Evolutionary conservation across 192 early-diverging fungal genomes (phyloP).

Genomic region (Podila clonocystis): DNA sequence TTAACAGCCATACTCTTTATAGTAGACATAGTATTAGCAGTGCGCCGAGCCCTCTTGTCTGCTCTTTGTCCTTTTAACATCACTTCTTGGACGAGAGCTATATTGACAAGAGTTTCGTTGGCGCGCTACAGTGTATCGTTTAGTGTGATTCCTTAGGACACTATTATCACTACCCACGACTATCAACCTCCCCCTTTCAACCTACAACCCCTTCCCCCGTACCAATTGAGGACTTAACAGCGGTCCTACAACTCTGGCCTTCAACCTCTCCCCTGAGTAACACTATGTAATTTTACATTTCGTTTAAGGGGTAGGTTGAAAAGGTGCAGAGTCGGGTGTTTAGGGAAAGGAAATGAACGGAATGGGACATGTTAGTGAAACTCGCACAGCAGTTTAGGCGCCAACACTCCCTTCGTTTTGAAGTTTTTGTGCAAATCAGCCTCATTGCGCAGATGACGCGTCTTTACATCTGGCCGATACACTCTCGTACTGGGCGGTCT

Average conservation of each 20-base stretch:
- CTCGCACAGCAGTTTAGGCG: no score
- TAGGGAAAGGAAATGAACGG: no score
- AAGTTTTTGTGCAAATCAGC: no score
- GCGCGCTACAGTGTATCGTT: neutral
- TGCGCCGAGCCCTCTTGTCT: slow-evolving; percentile 9
- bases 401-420: no score
- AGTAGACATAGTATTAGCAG: slow-evolving; percentile 5
- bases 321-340: no score
- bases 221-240: slow-evolving; percentile 3
- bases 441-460: no score
- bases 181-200: no score
- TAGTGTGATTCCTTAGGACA: slow-evolving; percentile 7
- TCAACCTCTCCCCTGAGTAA: neutral
- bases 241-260: slow-evolving; percentile 10
- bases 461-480: no score
- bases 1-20: slow-evolving; percentile 1
- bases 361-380: no score
- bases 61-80: slow-evolving; percentile 10
- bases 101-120: slow-evolving; percentile 8
- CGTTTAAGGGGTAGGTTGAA: no score
- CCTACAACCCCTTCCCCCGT: neutral
- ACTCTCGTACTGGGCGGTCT: no score
- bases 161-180: neutral
- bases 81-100: slow-evolving; percentile 1
- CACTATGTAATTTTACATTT: no score